Conservation (phyloP, 1,284 basidiomycete genomes). For the Leccinum solheimii region DNA sequence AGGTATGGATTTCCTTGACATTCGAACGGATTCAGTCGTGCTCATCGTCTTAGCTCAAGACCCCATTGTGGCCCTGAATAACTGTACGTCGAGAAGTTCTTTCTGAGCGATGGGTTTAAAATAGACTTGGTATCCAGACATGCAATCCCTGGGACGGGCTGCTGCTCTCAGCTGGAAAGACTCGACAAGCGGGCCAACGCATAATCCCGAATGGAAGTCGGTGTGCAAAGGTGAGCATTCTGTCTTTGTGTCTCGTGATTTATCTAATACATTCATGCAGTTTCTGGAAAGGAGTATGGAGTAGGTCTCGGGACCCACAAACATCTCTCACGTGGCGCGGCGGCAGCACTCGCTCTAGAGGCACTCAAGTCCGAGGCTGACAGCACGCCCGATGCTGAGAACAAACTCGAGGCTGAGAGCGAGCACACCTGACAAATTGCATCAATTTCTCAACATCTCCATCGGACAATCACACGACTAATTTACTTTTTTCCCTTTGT, state of each 20-base stretch:
- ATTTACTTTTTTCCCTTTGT: slow-evolving; percentile 1
- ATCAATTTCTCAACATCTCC: slow-evolving; percentile 2
- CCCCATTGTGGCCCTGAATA: slow-evolving; percentile 44
- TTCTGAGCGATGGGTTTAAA: slow-evolving; percentile 2
- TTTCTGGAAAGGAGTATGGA: slow-evolving; percentile 33
- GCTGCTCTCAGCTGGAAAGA: slow-evolving; percentile 57
- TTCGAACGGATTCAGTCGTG: background rate
- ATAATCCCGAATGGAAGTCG: slow-evolving; percentile 54
- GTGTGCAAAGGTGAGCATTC: slow-evolving; percentile 54
- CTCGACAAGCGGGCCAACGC: slow-evolving; percentile 44
- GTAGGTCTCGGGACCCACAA: slow-evolving; percentile 45
- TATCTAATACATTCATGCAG: slow-evolving; percentile 22
- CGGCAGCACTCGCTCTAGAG: slow-evolving; percentile 51
- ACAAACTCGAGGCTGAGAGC: slow-evolving; percentile 8
- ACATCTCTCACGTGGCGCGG: slow-evolving; percentile 52
- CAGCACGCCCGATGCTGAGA: background rate
- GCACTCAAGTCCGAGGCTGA: slow-evolving; percentile 24
- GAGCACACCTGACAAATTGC: slow-evolving; percentile 16
- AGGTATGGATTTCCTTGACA: slow-evolving; percentile 19
- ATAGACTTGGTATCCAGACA: slow-evolving; percentile 40
- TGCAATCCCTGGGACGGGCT: slow-evolving; percentile 46
- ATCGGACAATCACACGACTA: background rate
- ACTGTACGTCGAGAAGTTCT: slow-evolving; percentile 35
- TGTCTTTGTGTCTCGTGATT: slow-evolving; percentile 7
- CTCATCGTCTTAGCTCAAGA: slow-evolving; percentile 31